Evolutionary conservation across 305 asterid genomes (phyloP).

Genomic region (Fraxinus albicans): DNA sequence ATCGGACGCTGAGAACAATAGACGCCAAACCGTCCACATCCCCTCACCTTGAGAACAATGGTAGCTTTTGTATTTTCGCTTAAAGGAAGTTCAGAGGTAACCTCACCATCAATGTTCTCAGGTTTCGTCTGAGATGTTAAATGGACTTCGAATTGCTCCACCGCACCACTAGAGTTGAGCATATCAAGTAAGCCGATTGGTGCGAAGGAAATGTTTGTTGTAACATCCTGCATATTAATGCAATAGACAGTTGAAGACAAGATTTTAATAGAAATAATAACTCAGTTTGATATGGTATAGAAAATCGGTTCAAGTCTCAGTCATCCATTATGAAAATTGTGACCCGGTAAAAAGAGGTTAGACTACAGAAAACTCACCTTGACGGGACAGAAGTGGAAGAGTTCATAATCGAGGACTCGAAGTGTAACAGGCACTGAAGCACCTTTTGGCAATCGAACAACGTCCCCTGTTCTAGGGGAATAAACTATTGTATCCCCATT

Average conservation of each 20-base stretch:
- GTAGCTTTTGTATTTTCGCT: conserved; percentile 25
- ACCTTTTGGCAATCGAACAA: conserved; percentile 38
- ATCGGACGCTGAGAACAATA: conserved; percentile 41
- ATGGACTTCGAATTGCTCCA: conserved; percentile 36
- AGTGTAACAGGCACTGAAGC: conserved; percentile 49
- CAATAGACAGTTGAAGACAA: background rate
- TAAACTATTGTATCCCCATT: conserved; percentile 43
- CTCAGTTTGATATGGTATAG: background rate
- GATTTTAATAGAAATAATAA: too few species aligned
- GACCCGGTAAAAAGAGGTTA: background rate
- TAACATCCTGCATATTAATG: conserved; percentile 30
- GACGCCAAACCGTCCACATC: conserved; percentile 46
- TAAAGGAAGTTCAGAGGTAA: conserved; percentile 11
- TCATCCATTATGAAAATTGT: background rate
- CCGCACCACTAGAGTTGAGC: conserved; percentile 47
- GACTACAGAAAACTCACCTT: conserved; percentile 29
- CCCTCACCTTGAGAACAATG: conserved; percentile 31
- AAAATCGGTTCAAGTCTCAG: background rate
- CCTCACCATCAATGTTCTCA: conserved; percentile 18
- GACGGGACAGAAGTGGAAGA: conserved; percentile 51
- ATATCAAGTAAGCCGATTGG: conserved; percentile 48
- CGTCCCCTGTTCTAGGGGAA: conserved; percentile 41
- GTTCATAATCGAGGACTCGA: conserved; percentile 42
- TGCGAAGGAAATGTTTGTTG: conserved; percentile 31
- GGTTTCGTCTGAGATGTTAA: conserved; percentile 14